These are phyloP conservation scores for Fusarium sp. DNA, from an alignment of 2,329 filamentous ascomycete genomes.

Conservation along the genomic window DNA sequence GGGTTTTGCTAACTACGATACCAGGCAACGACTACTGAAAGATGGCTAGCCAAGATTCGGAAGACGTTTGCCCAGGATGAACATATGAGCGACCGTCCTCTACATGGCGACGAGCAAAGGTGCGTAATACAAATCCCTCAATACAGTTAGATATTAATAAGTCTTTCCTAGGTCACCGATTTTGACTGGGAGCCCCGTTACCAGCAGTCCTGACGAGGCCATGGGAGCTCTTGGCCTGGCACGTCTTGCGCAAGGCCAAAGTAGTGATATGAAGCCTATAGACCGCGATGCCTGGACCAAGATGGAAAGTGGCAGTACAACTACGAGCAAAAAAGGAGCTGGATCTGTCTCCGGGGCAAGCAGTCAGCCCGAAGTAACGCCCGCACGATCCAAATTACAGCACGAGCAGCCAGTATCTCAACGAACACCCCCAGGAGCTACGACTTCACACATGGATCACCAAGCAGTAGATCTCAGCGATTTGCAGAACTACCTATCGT, in stretches of 20 bases:
- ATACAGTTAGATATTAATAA: conserved; percentile 1
- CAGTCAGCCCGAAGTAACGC: conserved; percentile 31
- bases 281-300: conserved; percentile 22
- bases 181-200: conserved; percentile 30
- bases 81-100: conserved; percentile 39
- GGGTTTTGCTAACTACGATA: background rate
- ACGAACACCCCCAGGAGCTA: conserved; percentile 32
- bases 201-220: conserved; percentile 33
- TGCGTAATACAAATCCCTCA: background rate
- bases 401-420: conserved; percentile 49
- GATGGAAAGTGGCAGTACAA: conserved; percentile 25
- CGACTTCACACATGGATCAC: conserved; percentile 45
- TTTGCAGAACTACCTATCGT: conserved; percentile 51
- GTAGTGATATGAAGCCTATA: conserved; percentile 29
- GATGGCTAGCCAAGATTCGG: conserved; percentile 52
- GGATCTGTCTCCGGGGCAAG: conserved; percentile 23
- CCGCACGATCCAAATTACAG: conserved; percentile 47
- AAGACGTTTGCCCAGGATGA: conserved; percentile 43
- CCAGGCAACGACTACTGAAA: conserved; percentile 51
- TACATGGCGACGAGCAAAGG: conserved; percentile 33
- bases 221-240: conserved; percentile 36
- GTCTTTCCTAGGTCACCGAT: conserved; percentile 22
- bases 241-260: conserved; percentile 36
- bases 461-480: conserved; percentile 51
- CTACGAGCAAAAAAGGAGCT: conserved; percentile 18